A percentile compares a stretch with the other conserved stretches of the same genome.
phyloP scores from a whole-genome alignment of 495 filamentous ascomycete genomes.

The Clohesyomyces aquaticus region DNA sequence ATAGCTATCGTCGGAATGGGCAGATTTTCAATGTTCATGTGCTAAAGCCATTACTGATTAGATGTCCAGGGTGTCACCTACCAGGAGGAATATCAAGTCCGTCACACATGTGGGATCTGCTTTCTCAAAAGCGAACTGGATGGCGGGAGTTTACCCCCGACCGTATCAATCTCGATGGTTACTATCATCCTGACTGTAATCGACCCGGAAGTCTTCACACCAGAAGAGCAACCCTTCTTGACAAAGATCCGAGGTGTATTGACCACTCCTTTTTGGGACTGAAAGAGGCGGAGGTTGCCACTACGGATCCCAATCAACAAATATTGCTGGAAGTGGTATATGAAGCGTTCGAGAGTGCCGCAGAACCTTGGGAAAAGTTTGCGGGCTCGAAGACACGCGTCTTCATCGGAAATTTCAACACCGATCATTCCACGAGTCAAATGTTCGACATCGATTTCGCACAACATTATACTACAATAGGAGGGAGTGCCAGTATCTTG shows the following conservation, averaged over 20 bases:
- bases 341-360: slow-evolving; percentile 44
- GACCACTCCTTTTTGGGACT: slow-evolving; percentile 33
- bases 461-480: not conserved
- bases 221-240: slow-evolving; percentile 12
- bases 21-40: not conserved
- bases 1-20: slow-evolving; percentile 32
- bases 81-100: slow-evolving; percentile 15
- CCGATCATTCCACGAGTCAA: slow-evolving; percentile 25
- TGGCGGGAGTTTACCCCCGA: slow-evolving; percentile 1
- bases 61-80: slow-evolving; percentile 21
- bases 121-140: slow-evolving; percentile 7
- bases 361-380: slow-evolving; percentile 37
- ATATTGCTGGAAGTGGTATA: slow-evolving; percentile 39
- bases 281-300: not conserved
- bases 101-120: slow-evolving; percentile 23
- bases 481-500: slow-evolving; percentile 9
- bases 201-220: slow-evolving; percentile 15
- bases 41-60: slow-evolving; percentile 9
- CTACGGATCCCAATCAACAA: slow-evolving; percentile 27
- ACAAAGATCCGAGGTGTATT: slow-evolving; percentile 25
- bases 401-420: slow-evolving; percentile 27
- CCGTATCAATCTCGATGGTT: slow-evolving; percentile 17
- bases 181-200: slow-evolving; percentile 25
- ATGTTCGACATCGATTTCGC: slow-evolving; percentile 19
- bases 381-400: slow-evolving; percentile 33